These are phyloP conservation scores for Bocquillonia castaneifolia DNA, from an alignment of 441 rosid species.

Conservation along the genomic window DNA sequence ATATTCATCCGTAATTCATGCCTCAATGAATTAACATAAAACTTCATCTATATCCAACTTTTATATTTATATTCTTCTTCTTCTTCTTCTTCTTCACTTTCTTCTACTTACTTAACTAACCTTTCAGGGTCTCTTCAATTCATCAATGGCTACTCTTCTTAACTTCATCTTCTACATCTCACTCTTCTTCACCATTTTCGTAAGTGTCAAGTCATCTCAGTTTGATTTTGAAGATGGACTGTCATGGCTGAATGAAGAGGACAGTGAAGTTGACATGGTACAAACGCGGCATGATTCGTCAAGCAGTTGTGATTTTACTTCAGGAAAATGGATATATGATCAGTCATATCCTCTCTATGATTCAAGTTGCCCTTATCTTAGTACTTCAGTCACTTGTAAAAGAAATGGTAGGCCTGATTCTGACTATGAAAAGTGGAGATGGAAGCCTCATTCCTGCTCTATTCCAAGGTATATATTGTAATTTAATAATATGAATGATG, in stretches of 20 bases:
- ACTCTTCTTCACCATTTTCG: conserved; percentile 22
- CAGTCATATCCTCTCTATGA: conserved; percentile 76
- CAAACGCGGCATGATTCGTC: conserved; percentile 41
- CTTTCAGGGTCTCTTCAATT: too few relatives aligned
- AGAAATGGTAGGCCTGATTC: conserved; percentile 91
- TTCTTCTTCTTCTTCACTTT: not conserved
- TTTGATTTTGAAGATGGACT: conserved; percentile 24
- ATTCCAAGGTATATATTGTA: conserved; percentile 54
- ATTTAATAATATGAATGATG: not conserved
- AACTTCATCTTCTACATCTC: conserved; percentile 6
- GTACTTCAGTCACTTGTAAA: conserved; percentile 68
- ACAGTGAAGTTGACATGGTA: conserved; percentile 41
- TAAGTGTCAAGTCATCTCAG: conserved; percentile 38
- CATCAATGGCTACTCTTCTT: conserved; percentile 32
- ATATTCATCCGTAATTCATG: conserved; percentile 28
- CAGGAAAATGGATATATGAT: conserved; percentile 78
- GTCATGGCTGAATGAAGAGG: conserved; percentile 49
- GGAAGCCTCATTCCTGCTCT: conserved; percentile 73
- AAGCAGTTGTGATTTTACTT: conserved; percentile 51
- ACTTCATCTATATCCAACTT: conserved; percentile 10
- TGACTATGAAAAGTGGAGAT: conserved; percentile 81
- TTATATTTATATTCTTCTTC: not conserved
- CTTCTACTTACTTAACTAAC: not conserved
- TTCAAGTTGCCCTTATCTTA: conserved; percentile 71
- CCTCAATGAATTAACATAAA: conserved; percentile 18